Conservation (phyloP, 2,329 filamentous ascomycete genomes). For the Plectosphaerella plurivora region DNA sequence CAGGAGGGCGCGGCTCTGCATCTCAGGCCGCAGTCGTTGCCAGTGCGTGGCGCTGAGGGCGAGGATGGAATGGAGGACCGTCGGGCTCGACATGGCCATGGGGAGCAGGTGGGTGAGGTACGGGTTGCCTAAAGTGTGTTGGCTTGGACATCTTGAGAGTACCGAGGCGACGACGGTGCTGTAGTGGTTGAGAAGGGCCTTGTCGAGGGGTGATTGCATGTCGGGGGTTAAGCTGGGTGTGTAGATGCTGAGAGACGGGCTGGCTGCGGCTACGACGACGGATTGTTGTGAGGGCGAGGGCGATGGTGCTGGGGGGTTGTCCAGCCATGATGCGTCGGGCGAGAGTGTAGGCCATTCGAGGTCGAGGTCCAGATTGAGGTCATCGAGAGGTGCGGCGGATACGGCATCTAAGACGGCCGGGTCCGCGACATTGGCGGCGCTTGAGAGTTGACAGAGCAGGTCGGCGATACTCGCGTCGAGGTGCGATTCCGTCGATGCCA, state of each 20-base stretch:
- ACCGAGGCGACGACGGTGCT: slow-evolving; percentile 26
- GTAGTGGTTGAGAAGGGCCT: slow-evolving; percentile 27
- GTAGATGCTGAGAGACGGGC: slow-evolving; percentile 20
- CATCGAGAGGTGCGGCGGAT: too few species aligned
- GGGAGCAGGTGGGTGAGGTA: slow-evolving; percentile 26
- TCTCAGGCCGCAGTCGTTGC: slow-evolving; percentile 24
- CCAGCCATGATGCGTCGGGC: not conserved
- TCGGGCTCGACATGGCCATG: slow-evolving; percentile 25
- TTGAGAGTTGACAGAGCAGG: not conserved
- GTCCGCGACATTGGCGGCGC: not conserved
- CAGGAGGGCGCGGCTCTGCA: slow-evolving; percentile 22
- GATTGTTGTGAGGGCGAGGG: slow-evolving; percentile 12
- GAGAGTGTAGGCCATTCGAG: not conserved
- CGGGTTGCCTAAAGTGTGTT: slow-evolving; percentile 20
- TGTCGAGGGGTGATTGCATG: slow-evolving; percentile 21
- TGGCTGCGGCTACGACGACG: slow-evolving; percentile 18
- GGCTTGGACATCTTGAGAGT: slow-evolving; percentile 18
- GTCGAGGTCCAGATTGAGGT: not conserved
- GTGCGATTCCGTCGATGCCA: not conserved
- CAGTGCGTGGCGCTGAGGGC: slow-evolving; percentile 28
- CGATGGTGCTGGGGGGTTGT: not conserved
- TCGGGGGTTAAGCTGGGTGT: slow-evolving; percentile 23
- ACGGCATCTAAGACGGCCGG: too few species aligned
- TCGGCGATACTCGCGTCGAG: not conserved
- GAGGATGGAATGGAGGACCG: slow-evolving; percentile 26